Base-by-base conservation (phyloP, 257 asterid species). In the Datura wrightii region DNA sequence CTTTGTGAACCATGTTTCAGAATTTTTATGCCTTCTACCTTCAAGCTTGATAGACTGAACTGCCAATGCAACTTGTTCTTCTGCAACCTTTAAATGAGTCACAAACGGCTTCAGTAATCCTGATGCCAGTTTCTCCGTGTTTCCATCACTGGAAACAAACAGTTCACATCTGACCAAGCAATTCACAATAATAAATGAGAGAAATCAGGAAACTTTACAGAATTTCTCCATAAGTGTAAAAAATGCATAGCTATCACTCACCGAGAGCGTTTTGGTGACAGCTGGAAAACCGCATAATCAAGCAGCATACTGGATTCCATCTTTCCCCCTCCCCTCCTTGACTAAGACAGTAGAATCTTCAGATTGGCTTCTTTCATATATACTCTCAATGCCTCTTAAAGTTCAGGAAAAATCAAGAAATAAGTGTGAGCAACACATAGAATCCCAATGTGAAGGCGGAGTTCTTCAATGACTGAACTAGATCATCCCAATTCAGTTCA, bases 211-310 rank as follows among this genome's bases (percentile, higher is more conserved):
- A 71, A 83, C 36, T 18, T 46, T 63, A 19, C 37, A 4, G 37
- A 42, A 66, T 18, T 80, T 80, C 72, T 48, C 18, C 71, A 10
- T 11, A 72, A 58, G 44, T 48, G 69, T 79, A 84, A 37, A 44
- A 66, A 82, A 78, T 56, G 66, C 65, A 34, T 65, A 46, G 76
- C 18, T 11, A 67, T 44, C 3, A 85, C 92, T 86, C 88, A 95
- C 97, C 97, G 86, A 1, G 98, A 90, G 31, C 92, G 94, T 87
- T 87, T 92, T 1, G 98, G 97, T 1, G 98, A 94, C 46, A 95
- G 91, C 92, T 94, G 99, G 91, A 95, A 94, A 16, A 91, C 89
- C 36, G 98, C 99, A 88, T 90, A 94, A 87, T 95, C 99, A 52
- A 95, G 95, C 87, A 91, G 95, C 9, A 89, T 85, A 53, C 88